Base-by-base conservation (phyloP, 2,329 filamentous ascomycete species). In the Xylaria multiplex region DNA sequence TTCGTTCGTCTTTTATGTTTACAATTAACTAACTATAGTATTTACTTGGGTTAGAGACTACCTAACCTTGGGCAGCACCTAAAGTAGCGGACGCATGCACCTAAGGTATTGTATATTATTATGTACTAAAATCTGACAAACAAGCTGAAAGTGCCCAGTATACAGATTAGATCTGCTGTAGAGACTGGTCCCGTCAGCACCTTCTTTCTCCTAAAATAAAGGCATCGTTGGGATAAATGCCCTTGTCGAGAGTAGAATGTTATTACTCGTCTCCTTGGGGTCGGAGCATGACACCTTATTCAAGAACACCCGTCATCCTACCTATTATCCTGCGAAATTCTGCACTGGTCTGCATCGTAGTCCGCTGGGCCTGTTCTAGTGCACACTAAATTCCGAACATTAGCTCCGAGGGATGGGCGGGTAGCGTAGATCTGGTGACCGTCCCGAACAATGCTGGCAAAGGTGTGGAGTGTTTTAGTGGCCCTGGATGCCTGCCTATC, bases 131-230 rank as follows among this genome's bases (percentile, higher is more conserved):
- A 59, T 64, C 56, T 43, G 37, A 46, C 42, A 27, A 43, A 30
- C 56, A 60, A 62, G 52, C 57, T 32, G 62, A 61, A 43, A 62
- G 24, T 22, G 49, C 27, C 37, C 37, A 43, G 50, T 7, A 48
- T 32, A 40, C 13, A 40, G 37, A 40, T 14, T 40, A 27, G 58
- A 65, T 65, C 59, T 58, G 24, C 37, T 46, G 32, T 50, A 50
- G 16, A 64, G 42, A 19, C 16, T 40, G 58, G 40, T 27, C 35
- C 45, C 6, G 54, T 66, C 53, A 66, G 64, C 64, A 63, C 59
- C 40, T 59, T 66, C 53, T 66, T 66, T 66, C 48, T 61, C 45
- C n/a, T 19, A n/a, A 45, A 45, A 14, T 8, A 56, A 30, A 43
- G 22, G 16, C 16, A 43, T 56, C 14, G 37, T 19, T 16, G 52